Evolutionary conservation across 345 rosid genomes (phyloP).

Genomic region (Mallotus nudiflorus): DNA sequence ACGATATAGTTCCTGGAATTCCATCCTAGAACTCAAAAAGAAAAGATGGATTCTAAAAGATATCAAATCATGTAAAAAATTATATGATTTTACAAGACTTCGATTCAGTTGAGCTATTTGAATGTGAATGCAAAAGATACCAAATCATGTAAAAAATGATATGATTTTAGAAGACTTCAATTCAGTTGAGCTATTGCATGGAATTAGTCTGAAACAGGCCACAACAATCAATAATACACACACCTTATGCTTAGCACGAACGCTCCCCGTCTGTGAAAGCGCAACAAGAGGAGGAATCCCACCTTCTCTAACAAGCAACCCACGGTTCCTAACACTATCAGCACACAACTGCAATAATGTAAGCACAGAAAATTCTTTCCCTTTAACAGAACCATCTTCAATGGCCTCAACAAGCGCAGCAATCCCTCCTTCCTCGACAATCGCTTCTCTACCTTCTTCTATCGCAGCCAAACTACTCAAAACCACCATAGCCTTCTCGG

Average conservation of each 20-base stretch:
- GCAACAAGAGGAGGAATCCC: slow-evolving; percentile 98
- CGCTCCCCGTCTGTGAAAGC: slow-evolving; percentile 75
- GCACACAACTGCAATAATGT: slow-evolving; percentile 80
- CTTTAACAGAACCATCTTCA: slow-evolving; percentile 82
- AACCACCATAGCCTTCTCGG: slow-evolving; percentile 97
- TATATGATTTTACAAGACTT: too few species aligned
- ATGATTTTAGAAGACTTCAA: too few species aligned
- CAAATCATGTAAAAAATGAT: too few species aligned
- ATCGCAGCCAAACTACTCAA: slow-evolving; percentile 74
- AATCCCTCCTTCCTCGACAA: slow-evolving; percentile 88
- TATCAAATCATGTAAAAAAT: too few species aligned
- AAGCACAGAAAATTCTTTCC: slow-evolving; percentile 83
- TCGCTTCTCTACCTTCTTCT: slow-evolving; percentile 68
- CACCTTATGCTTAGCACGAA: slow-evolving; percentile 84
- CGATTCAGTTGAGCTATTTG: too few species aligned
- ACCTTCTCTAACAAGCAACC: slow-evolving; percentile 93
- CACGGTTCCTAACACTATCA: slow-evolving; percentile 72
- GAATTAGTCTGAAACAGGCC: too few species aligned
- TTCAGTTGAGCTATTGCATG: too few species aligned
- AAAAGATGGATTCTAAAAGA: too few species aligned
- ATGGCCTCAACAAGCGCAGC: slow-evolving; percentile 87
- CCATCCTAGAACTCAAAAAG: too few species aligned
- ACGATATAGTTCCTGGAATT: too few species aligned
- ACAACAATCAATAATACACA: neutral
- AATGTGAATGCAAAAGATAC: too few species aligned